phyloP scores from a whole-genome alignment of 1,139 yeast genomes.

The Geotrichum phurueaensis region DNA sequence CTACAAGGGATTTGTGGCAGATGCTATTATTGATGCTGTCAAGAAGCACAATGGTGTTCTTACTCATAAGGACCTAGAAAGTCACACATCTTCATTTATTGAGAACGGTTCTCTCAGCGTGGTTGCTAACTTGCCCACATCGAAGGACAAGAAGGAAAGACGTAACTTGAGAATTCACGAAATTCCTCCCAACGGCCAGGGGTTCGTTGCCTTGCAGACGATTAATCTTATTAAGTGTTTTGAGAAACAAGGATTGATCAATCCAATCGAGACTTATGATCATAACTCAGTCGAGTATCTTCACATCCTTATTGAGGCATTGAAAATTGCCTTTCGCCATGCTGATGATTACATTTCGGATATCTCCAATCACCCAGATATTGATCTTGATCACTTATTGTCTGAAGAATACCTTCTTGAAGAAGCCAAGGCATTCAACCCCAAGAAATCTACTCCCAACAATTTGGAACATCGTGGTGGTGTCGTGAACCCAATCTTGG shows the following conservation, averaged over 20 bases:
- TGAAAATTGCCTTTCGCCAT: conserved; percentile 69
- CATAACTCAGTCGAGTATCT: conserved; percentile 71
- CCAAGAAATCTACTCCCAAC: conserved; percentile 39
- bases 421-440: conserved; percentile 45
- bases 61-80: conserved; percentile 48
- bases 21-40: conserved; percentile 54
- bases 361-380: conserved; percentile 30
- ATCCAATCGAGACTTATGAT: conserved; percentile 38
- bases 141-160: not conserved
- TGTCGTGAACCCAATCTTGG: conserved; percentile 57
- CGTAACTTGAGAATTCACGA: conserved; percentile 48
- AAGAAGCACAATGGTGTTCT: conserved; percentile 51
- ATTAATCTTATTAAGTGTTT: conserved; percentile 60
- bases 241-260: conserved; percentile 39
- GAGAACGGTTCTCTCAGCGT: conserved; percentile 48
- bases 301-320: conserved; percentile 61
- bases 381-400: conserved; percentile 38
- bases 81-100: conserved; percentile 54
- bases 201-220: conserved; percentile 64
- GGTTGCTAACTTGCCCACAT: conserved; percentile 39
- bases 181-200: conserved; percentile 80
- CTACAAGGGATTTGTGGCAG: conserved; percentile 63
- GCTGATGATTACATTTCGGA: conserved; percentile 73
- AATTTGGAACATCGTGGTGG: conserved; percentile 37
- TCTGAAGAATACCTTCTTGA: conserved; percentile 42